These are phyloP conservation scores for Teratosphaeria destructans DNA, from an alignment of 2,329 filamentous ascomycete genomes.

Conservation along the genomic window DNA sequence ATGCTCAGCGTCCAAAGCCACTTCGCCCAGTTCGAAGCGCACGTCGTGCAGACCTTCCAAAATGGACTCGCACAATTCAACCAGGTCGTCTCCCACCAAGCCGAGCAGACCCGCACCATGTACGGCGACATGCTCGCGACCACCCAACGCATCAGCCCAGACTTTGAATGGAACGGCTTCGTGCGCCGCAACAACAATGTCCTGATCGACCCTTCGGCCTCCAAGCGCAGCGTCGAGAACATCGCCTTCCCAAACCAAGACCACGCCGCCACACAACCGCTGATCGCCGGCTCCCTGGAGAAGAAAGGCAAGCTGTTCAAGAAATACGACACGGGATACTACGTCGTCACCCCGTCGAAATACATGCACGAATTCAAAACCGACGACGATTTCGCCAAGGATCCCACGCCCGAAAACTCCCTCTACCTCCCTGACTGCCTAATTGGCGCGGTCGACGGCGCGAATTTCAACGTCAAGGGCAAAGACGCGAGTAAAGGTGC, in stretches of 20 bases:
- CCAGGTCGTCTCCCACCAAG: slow-evolving; percentile 67
- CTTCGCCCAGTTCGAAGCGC: slow-evolving; percentile 77
- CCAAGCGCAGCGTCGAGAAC: slow-evolving; percentile 61
- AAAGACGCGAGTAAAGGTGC: slow-evolving; percentile 75
- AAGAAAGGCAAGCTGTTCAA: slow-evolving; percentile 83
- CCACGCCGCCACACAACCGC: slow-evolving; percentile 65
- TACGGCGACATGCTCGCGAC: slow-evolving; percentile 74
- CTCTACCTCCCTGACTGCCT: slow-evolving; percentile 87
- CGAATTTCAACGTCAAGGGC: slow-evolving; percentile 90
- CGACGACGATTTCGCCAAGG: slow-evolving; percentile 61
- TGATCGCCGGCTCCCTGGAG: slow-evolving; percentile 82
- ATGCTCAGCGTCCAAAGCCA: slow-evolving; percentile 83
- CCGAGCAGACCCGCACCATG: slow-evolving; percentile 68
- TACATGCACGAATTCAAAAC: slow-evolving; percentile 97
- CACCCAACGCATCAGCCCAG: slow-evolving; percentile 64
- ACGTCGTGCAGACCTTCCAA: slow-evolving; percentile 75
- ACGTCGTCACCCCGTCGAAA: slow-evolving; percentile 77
- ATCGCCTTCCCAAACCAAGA: slow-evolving; percentile 83
- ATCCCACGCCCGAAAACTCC: slow-evolving; percentile 75
- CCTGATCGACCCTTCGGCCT: slow-evolving; percentile 66
- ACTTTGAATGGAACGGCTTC: slow-evolving; percentile 92
- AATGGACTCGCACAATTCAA: slow-evolving; percentile 74
- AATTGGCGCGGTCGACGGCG: slow-evolving; percentile 59
- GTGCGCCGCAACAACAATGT: slow-evolving; percentile 56
- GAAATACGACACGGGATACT: slow-evolving; percentile 71